These are phyloP conservation scores for Sistotremastrum niveocremeum DNA, from an alignment of 768 basidiomycete genomes.

Conservation along the genomic window DNA sequence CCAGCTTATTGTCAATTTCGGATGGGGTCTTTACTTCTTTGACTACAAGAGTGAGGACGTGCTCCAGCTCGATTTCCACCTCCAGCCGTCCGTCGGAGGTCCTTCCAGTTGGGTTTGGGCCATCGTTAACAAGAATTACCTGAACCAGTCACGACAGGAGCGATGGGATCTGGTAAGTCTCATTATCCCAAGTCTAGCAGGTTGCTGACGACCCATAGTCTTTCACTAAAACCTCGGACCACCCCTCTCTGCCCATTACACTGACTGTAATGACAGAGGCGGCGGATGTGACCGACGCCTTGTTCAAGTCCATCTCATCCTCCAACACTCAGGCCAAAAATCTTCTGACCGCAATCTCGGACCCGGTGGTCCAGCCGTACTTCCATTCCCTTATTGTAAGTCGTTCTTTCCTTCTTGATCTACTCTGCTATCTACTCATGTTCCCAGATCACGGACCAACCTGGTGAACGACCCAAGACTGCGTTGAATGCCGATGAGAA, in stretches of 20 bases:
- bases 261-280: constrained; percentile 74
- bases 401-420: constrained; percentile 7
- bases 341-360: constrained; percentile 43
- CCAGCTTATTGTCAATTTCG: constrained; percentile 47
- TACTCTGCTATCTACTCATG: neutral
- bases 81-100: constrained; percentile 35
- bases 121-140: constrained; percentile 66
- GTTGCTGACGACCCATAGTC: constrained; percentile 32
- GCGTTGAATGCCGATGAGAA: constrained; percentile 36
- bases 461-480: constrained; percentile 48
- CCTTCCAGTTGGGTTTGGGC: constrained; percentile 69
- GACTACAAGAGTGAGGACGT: constrained; percentile 52
- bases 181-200: neutral
- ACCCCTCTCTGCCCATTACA: constrained; percentile 40
- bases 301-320: constrained; percentile 46
- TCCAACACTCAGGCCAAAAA: too few species aligned
- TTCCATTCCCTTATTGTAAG: constrained; percentile 78
- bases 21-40: constrained; percentile 58
- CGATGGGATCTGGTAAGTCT: constrained; percentile 82
- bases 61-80: constrained; percentile 68
- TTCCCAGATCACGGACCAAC: constrained; percentile 69
- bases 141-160: constrained; percentile 48
- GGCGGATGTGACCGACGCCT: constrained; percentile 68
- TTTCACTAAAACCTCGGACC: constrained; percentile 69
- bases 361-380: constrained; percentile 53